These are phyloP conservation scores for Colletotrichum cordylinicola DNA, from an alignment of 2,329 filamentous ascomycete genomes.

Conservation along the genomic window DNA sequence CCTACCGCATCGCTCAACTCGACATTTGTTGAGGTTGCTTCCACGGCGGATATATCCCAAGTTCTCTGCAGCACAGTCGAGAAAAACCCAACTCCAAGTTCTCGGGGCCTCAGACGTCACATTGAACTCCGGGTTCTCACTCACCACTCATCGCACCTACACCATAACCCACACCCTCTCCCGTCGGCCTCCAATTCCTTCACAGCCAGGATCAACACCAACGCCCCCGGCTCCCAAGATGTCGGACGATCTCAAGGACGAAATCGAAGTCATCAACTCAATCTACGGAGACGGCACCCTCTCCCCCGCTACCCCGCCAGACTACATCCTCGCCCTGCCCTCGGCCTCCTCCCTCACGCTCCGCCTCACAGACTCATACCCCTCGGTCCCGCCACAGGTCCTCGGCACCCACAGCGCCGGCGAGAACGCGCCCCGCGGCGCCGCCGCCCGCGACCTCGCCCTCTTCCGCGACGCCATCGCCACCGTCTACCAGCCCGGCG, in stretches of 20 bases:
- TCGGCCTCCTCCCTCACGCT: conserved; percentile 64
- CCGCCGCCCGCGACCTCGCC: conserved; percentile 73
- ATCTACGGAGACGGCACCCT: conserved; percentile 79
- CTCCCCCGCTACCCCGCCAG: conserved; percentile 36
- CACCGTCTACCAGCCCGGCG: conserved; percentile 72
- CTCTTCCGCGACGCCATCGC: conserved; percentile 71
- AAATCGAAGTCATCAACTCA: conserved; percentile 82
- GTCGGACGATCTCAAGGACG: conserved; percentile 54
- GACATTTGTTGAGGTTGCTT: not conserved
- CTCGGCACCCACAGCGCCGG: conserved; percentile 82
- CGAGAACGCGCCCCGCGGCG: conserved; percentile 69
- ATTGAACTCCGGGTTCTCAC: not conserved
- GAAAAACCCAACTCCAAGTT: not conserved
- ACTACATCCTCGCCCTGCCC: conserved; percentile 72
- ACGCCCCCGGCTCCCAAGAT: not conserved
- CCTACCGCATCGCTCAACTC: not conserved
- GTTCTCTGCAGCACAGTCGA: not conserved
- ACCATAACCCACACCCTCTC: not conserved
- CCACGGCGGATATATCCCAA: fast-evolving
- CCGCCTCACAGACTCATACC: conserved; percentile 77
- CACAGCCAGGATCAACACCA: not conserved
- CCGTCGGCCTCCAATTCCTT: not conserved
- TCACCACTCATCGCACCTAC: not conserved
- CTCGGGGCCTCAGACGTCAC: not conserved
- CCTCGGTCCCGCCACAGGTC: conserved; percentile 73